Evolutionary conservation across 2,329 filamentous ascomycete genomes (phyloP).

Genomic region (Claviceps capensis): DNA sequence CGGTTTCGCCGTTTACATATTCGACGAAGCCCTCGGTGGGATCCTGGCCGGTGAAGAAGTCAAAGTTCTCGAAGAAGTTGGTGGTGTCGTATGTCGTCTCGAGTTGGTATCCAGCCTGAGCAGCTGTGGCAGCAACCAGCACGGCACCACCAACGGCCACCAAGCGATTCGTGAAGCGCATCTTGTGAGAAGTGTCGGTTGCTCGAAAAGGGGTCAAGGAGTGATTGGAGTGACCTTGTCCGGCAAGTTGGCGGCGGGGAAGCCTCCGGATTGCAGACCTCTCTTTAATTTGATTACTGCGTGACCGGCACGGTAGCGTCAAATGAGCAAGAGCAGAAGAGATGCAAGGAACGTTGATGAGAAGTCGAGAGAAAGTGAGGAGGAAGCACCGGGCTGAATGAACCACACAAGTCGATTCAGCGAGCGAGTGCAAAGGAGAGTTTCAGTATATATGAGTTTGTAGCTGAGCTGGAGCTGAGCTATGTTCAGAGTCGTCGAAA

Average conservation of each 20-base stretch:
- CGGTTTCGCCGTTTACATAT: conserved; percentile 48
- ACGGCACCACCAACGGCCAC: conserved; percentile 15
- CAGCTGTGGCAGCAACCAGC: conserved; percentile 14
- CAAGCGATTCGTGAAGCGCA: conserved; percentile 12
- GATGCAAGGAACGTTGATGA: not conserved
- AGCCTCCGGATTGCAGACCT: not conserved
- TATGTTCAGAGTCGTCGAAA: not conserved
- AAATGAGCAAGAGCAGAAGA: not conserved
- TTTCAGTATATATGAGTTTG: not conserved
- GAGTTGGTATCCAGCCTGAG: conserved; percentile 27
- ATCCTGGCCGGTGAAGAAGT: conserved; percentile 44
- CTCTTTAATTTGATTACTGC: not conserved
- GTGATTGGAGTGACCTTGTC: not conserved
- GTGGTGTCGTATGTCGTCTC: conserved; percentile 32
- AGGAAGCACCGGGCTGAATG: not conserved
- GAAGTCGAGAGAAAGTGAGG: not conserved
- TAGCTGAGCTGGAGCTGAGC: not conserved
- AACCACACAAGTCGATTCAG: not conserved
- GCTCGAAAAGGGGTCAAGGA: not conserved
- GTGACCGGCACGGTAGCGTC: conserved; percentile 10
- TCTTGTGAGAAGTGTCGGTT: not conserved
- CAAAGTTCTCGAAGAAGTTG: conserved; percentile 44
- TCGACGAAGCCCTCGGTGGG: conserved; percentile 64
- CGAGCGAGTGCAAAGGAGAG: not conserved
- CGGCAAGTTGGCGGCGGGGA: not conserved